These are phyloP conservation scores for Aureobasidium sp. DNA, from an alignment of 2,329 filamentous ascomycete species.

Conservation along the genomic window DNA sequence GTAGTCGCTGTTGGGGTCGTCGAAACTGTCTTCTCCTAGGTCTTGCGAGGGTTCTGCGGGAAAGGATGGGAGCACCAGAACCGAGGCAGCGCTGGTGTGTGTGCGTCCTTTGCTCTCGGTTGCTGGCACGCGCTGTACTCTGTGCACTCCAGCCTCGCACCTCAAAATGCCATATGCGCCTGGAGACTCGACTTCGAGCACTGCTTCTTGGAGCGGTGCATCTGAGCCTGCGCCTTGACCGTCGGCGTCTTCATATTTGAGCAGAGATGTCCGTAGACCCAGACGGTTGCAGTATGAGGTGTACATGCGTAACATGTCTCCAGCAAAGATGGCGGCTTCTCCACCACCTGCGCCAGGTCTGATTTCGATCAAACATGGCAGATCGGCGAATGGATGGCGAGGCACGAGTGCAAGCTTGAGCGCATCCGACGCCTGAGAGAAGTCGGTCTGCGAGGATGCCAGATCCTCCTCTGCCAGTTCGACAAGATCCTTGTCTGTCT, in stretches of 20 bases:
- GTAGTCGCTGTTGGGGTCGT: constrained; percentile 85
- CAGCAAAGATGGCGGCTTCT: constrained; percentile 85
- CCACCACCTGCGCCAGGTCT: constrained; percentile 85
- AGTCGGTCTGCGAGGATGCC: constrained; percentile 52
- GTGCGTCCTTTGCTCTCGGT: constrained; percentile 88
- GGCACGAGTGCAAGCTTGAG: constrained; percentile 77
- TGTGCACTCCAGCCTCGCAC: constrained; percentile 87
- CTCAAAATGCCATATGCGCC: constrained; percentile 78
- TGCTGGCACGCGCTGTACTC: constrained; percentile 85
- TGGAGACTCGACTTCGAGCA: constrained; percentile 70
- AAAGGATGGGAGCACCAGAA: constrained; percentile 86
- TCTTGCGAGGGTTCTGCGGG: constrained; percentile 50
- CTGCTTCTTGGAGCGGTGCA: constrained; percentile 71
- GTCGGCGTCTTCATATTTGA: constrained; percentile 76
- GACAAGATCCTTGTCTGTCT: constrained; percentile 53
- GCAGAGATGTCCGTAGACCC: constrained; percentile 57
- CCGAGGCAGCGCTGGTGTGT: constrained; percentile 86
- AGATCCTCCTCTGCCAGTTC: constrained; percentile 63
- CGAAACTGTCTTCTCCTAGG: constrained; percentile 52
- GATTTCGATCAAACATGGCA: constrained; percentile 88
- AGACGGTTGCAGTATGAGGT: constrained; percentile 64
- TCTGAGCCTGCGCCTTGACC: constrained; percentile 52
- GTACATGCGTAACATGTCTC: constrained; percentile 87
- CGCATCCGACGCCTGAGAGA: constrained; percentile 57
- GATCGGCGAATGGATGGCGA: constrained; percentile 77